Evolutionary conservation across 306 rosid species (phyloP), one percentile per base, ranked within the genome.

Genomic region (Cucumis cinereus): DNA sequence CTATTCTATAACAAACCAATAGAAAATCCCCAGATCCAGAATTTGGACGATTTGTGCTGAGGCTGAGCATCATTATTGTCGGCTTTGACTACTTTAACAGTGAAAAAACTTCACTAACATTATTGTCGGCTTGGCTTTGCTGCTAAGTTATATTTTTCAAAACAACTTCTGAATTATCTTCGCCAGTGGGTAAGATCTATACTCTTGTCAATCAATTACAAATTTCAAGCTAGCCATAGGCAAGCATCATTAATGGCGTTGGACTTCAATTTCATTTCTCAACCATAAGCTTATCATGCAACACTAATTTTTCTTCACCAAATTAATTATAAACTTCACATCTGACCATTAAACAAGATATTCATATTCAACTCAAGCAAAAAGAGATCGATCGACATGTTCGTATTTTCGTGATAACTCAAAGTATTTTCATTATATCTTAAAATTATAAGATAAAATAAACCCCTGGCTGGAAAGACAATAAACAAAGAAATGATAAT

Each of bases 61-160:
- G 24, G 50, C 23, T 62, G 41, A 64, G 72, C 49, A 19, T 36
- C 71, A 36, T 64, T 38, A 38, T 62, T 62, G 71, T 64, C 71
- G 49, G 53, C 54, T 67, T 66, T 67, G 53, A 40, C 33, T n/a
- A 41, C 74, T 67, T 67, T 67, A 67, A 13, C 30, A 41, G 19
- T 43, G 74, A 41, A 67, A 67, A 67, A 40, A 67, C 20, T 40
- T 67, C 2, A 6, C 26, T 4, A 43, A 67, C 54, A 67, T 67
- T 43, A 67, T 67, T 70, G 57, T 70, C 53, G 75, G 38, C 74
- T 24, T 69, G 41, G 57, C 57, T 70, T 70, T 68, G 35, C 54
- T 41, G 54, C n/a, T 22, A 68, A 68, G 54, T 12, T 68, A 22
- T 40, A 70, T 47, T 47, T 70, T 45, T 69, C 54, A 24, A 68